A percentile compares a stretch with the other conserved stretches of the same genome.
Evolutionary conservation across 768 basidiomycete species (phyloP).

Genomic region (Lanmaoa pseudosensibilis): DNA sequence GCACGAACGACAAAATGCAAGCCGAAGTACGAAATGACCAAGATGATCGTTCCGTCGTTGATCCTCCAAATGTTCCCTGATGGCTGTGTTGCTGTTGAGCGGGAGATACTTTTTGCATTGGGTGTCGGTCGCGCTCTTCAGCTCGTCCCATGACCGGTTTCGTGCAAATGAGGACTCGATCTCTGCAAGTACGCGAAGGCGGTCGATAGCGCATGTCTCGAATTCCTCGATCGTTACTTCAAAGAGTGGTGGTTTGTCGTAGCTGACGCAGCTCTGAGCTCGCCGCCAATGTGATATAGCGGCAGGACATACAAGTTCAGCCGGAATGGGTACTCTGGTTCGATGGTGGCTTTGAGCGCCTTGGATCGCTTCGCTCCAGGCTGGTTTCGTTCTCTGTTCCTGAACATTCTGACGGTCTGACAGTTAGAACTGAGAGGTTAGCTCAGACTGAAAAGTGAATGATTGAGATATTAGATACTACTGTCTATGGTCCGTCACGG

Average conservation of each 20-base stretch:
- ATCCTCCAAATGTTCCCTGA: slow-evolving; percentile 45
- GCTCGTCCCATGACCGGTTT: slow-evolving; percentile 78
- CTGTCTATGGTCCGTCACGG: slow-evolving; percentile 9
- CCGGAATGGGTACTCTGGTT: slow-evolving; percentile 54
- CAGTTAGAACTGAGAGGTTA: background rate
- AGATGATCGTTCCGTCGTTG: slow-evolving; percentile 84
- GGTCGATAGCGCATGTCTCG: slow-evolving; percentile 84
- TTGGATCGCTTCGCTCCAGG: background rate
- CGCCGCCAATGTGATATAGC: background rate
- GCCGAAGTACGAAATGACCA: slow-evolving; percentile 88
- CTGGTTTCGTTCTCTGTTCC: slow-evolving; percentile 10
- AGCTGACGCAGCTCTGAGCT: slow-evolving; percentile 49
- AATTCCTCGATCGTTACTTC: slow-evolving; percentile 96
- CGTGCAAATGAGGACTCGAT: slow-evolving; percentile 88
- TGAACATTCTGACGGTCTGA: slow-evolving; percentile 20
- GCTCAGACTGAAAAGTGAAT: background rate
- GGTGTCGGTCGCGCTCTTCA: slow-evolving; percentile 56
- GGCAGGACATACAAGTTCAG: slow-evolving; percentile 71
- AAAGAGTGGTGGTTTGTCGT: slow-evolving; percentile 78
- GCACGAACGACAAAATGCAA: slow-evolving; percentile 96
- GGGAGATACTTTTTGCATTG: slow-evolving; percentile 80
- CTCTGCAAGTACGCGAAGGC: slow-evolving; percentile 84
- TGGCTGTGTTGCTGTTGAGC: slow-evolving; percentile 57
- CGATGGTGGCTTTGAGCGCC: background rate
- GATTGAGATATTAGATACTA: background rate